Evolutionary conservation across 1,139 yeast species (phyloP).

Genomic region (Saccharomyces hybrid): DNA sequence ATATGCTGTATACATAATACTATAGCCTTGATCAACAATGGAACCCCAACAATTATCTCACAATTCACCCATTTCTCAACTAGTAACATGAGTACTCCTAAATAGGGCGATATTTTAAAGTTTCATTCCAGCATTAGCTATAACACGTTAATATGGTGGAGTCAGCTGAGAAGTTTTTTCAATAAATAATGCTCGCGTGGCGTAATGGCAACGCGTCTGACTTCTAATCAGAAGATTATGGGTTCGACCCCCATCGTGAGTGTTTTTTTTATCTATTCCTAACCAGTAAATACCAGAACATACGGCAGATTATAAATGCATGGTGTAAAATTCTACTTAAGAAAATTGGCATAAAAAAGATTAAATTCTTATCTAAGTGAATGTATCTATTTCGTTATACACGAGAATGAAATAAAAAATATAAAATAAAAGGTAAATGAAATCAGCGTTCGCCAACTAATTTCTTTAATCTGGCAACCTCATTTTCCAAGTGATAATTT

Average conservation of each 20-base stretch:
- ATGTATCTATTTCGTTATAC: neutral
- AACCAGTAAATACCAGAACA: too few relatives aligned
- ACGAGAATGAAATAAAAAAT: neutral
- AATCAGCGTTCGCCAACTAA: slow-evolving; percentile 31
- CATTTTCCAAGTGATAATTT: slow-evolving; percentile 50
- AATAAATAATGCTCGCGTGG: slow-evolving; percentile 39
- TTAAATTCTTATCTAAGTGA: neutral
- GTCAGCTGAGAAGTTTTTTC: neutral
- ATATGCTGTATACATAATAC: too few relatives aligned
- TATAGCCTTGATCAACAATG: neutral
- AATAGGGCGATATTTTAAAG: too few relatives aligned
- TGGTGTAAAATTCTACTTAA: too few relatives aligned
- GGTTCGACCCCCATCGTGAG: slow-evolving; percentile 56
- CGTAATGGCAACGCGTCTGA: slow-evolving; percentile 57
- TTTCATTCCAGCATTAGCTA: too few relatives aligned
- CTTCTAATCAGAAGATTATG: slow-evolving; percentile 53
- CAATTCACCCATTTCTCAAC: too few relatives aligned
- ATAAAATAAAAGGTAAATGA: neutral
- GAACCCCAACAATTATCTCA: neutral
- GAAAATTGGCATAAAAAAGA: neutral
- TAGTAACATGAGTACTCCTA: too few relatives aligned
- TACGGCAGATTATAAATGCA: too few relatives aligned
- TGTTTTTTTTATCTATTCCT: slow-evolving; percentile 23
- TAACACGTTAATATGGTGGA: too few relatives aligned
- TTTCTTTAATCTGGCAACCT: slow-evolving; percentile 48